Conservation (phyloP, 1,284 basidiomycete species). For the Fistulinella cinereoalba region DNA sequence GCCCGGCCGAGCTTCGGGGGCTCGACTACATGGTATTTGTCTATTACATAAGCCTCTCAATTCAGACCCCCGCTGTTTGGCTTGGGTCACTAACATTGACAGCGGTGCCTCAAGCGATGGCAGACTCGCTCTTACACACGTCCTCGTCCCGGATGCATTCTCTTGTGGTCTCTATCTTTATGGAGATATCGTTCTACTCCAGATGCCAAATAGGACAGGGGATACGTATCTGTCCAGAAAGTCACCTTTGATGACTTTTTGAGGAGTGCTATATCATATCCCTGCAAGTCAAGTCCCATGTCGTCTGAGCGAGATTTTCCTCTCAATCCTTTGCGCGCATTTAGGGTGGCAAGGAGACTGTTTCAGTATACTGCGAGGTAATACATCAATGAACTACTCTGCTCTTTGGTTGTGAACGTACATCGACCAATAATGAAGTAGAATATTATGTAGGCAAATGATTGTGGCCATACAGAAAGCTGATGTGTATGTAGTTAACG, state of each 20-base stretch:
- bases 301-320: slow-evolving; percentile 6
- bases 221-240: no score
- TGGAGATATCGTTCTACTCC: slow-evolving; percentile 18
- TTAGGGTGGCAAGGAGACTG: slow-evolving; percentile 46
- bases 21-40: no score
- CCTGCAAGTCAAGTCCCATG: slow-evolving; percentile 15
- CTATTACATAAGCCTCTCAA: no score
- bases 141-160: slow-evolving; percentile 15
- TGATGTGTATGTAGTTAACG: slow-evolving; percentile 7
- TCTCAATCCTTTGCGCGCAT: slow-evolving; percentile 40
- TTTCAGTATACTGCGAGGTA: slow-evolving; percentile 43
- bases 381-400: no score
- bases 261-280: no score
- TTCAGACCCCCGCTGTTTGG: no score
- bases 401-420: slow-evolving; percentile 21
- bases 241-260: no score
- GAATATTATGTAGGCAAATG: slow-evolving; percentile 48
- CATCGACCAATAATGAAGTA: slow-evolving; percentile 49
- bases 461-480: slow-evolving; percentile 39
- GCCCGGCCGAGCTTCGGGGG: no score
- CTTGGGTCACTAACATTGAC: no score
- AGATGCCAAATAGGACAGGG: slow-evolving; percentile 6
- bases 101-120: no score
- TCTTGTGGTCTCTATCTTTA: slow-evolving; percentile 22
- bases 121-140: no score